Conservation (phyloP, 257 asterid species). For the Petrea volubilis region DNA sequence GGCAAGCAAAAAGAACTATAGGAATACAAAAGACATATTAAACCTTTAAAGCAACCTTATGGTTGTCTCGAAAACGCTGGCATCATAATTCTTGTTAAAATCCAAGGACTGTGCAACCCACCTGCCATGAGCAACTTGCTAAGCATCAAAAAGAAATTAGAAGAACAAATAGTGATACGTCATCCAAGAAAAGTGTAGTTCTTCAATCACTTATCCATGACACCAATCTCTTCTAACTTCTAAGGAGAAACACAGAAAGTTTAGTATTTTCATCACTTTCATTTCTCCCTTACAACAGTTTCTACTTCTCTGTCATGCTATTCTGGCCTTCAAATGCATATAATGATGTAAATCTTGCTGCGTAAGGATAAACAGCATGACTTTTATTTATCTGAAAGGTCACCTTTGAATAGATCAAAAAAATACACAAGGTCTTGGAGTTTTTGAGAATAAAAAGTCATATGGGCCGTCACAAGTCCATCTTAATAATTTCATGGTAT, state of each 20-base stretch:
- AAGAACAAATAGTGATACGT: conserved; percentile 3
- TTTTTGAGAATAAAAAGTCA: neutral
- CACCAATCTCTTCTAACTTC: neutral
- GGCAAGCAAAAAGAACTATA: conserved; percentile 29
- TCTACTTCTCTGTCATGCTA: neutral
- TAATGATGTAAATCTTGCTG: neutral
- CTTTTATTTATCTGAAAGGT: conserved; percentile 11
- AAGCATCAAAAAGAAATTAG: conserved; percentile 22
- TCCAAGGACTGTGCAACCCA: conserved; percentile 95
- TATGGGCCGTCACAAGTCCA: conserved; percentile 1
- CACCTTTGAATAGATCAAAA: neutral
- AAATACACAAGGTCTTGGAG: neutral
- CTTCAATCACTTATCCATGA: conserved; percentile 15
- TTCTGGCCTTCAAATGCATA: conserved; percentile 16
- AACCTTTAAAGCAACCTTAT: conserved; percentile 99
- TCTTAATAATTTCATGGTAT: neutral
- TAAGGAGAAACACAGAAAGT: conserved; percentile 22
- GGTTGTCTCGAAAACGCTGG: conserved; percentile 99
- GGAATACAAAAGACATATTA: conserved; percentile 43
- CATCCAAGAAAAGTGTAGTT: conserved; percentile 2
- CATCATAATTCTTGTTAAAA: conserved; percentile 95
- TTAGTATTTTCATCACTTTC: conserved; percentile 11
- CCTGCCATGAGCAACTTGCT: conserved; percentile 58
- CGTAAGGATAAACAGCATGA: neutral
- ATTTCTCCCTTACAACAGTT: conserved; percentile 8